Evolutionary conservation across 805 yeast genomes (phyloP), one percentile per base, ranked within the genome.

Genomic region (Wickerhamomyces bisporus): DNA sequence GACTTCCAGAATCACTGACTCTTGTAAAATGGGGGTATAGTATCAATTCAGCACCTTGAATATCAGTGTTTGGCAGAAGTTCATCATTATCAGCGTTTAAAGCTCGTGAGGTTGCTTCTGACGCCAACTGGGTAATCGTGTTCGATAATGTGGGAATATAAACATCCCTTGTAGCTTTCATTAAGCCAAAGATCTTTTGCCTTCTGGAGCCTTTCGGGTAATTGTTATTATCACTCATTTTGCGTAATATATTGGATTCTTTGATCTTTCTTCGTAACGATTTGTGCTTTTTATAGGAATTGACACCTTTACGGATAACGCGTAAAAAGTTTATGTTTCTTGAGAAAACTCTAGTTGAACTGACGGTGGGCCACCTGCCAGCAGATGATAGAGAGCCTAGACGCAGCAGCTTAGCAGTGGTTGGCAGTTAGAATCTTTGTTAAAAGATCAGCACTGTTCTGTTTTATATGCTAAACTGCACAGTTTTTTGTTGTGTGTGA

Each of bases 21-120:
- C 75, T 60, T 0, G 79, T 67, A 55, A 70, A 81, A 4, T 80
- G 70, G 17, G 81, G 82, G 47, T 75, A 79, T 28, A 81, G 59
- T 2, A 76, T 58, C n/a, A 86, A 69, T 14, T 71, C 61, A 23
- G 87, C 78, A 46, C 81, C 81, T 23, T 61, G 57, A 24, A 41
- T 40, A 35, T 48, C 43, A 66, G 69, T 11, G 71, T 66, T 21
- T 34, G 38, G 27, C 6, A 27, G n/a, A 14, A 27, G 11, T 3
- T 17, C 34, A 9, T 31, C 39, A 3, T 38, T 40, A 12, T 43
- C 48, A 0, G 43, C 35, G 24, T 43, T 44, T 5, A 54, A 32
- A 3, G 58, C 57, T 20, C 41, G 40, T 1, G 49, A 44, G 0
- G 53, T 61, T 3, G 72, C 76, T 14, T 71, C 77, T 1, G 65